Evolutionary conservation across 768 basidiomycete species (phyloP).

Genomic region (Sistotremastrum niveocremeum): DNA sequence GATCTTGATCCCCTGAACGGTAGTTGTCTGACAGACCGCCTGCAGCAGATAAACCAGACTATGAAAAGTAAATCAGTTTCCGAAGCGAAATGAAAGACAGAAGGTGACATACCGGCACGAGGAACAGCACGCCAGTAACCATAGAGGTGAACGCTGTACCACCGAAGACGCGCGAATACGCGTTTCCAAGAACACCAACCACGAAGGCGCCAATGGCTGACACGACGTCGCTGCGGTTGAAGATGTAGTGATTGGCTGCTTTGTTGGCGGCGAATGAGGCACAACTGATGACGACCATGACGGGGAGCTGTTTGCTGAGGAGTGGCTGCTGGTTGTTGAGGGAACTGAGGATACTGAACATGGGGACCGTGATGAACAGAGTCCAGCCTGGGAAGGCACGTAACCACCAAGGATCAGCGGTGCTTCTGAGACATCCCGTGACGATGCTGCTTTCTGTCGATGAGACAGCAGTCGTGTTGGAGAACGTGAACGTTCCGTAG

Average conservation of each 20-base stretch:
- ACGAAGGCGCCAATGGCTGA: slow-evolving; percentile 79
- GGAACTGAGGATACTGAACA: slow-evolving; percentile 59
- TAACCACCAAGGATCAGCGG: slow-evolving; percentile 59
- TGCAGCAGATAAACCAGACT: slow-evolving; percentile 79
- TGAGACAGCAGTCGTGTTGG: slow-evolving; percentile 32
- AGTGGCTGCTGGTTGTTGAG: slow-evolving; percentile 70
- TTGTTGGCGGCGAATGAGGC: slow-evolving; percentile 68
- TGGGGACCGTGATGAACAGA: slow-evolving; percentile 60
- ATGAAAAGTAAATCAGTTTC: slow-evolving; percentile 5
- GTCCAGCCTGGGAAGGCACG: slow-evolving; percentile 74
- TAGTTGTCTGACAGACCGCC: slow-evolving; percentile 52
- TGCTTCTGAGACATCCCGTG: slow-evolving; percentile 59
- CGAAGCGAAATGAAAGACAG: neutral
- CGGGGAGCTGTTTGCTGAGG: slow-evolving; percentile 52
- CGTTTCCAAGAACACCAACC: slow-evolving; percentile 63
- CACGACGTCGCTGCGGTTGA: slow-evolving; percentile 72
- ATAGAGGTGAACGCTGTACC: slow-evolving; percentile 85
- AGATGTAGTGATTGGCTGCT: slow-evolving; percentile 72
- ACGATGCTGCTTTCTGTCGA: slow-evolving; percentile 32
- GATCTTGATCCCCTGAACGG: slow-evolving; percentile 26
- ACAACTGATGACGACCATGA: slow-evolving; percentile 81
- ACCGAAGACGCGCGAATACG: slow-evolving; percentile 69
- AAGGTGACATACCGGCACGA: slow-evolving; percentile 58
- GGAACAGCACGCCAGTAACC: slow-evolving; percentile 79
- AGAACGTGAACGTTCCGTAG: slow-evolving; percentile 54